Evolutionary conservation across 2,329 filamentous ascomycete genomes (phyloP).

Genomic region (Penicillium sp.): DNA sequence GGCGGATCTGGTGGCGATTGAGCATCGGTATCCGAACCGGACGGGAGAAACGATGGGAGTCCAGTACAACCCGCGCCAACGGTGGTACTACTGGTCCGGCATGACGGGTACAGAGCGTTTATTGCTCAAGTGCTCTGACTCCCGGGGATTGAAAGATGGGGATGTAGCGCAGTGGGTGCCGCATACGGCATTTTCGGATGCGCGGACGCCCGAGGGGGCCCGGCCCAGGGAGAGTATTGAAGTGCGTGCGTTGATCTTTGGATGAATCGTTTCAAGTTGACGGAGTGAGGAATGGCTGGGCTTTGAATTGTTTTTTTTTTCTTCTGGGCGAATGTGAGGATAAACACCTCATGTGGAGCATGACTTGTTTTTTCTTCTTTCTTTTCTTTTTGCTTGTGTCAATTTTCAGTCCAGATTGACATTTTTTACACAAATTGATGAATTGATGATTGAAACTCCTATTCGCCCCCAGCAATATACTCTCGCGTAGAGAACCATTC

Average conservation of each 20-base stretch:
- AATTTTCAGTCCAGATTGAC: no score
- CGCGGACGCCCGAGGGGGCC: constrained; percentile 62
- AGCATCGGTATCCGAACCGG: constrained; percentile 67
- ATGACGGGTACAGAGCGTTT: constrained; percentile 69
- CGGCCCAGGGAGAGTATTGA: constrained; percentile 81
- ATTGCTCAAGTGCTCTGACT: constrained; percentile 71
- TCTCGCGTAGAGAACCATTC: no score
- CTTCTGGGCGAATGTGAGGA: background rate
- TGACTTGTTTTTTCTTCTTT: no score
- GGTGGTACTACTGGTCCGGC: constrained; percentile 75
- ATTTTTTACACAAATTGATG: no score
- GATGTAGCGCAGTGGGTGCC: constrained; percentile 47
- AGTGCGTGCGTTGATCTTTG: constrained; percentile 79
- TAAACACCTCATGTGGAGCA: no score
- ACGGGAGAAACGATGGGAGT: constrained; percentile 70
- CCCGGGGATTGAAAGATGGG: constrained; percentile 42
- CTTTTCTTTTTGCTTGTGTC: no score
- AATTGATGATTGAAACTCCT: no score
- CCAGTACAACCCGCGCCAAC: constrained; percentile 53
- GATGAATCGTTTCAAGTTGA: constrained; percentile 28
- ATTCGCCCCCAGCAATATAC: no score
- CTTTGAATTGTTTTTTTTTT: background rate
- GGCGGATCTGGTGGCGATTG: constrained; percentile 62
- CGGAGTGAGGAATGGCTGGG: background rate
- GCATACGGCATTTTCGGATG: constrained; percentile 75